phyloP scores from a whole-genome alignment of 768 basidiomycete species.

The Pleurotus giganteus region DNA sequence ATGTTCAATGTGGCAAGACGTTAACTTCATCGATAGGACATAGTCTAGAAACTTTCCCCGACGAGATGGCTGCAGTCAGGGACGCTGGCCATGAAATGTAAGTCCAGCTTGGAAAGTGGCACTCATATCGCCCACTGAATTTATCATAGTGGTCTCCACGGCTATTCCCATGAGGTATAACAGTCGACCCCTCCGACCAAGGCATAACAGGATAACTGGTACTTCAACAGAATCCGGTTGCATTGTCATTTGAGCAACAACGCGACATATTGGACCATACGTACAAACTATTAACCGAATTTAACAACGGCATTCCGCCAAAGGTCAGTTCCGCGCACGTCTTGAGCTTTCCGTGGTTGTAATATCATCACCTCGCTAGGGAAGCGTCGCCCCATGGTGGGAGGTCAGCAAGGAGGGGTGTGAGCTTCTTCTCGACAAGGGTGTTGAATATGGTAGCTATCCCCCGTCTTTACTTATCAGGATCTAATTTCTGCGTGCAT shows the following conservation, averaged over 20 bases:
- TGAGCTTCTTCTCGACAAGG: slow-evolving; percentile 62
- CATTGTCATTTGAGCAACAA: slow-evolving; percentile 65
- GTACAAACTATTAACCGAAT: slow-evolving; percentile 59
- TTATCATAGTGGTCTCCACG: slow-evolving; percentile 55
- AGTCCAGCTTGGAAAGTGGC: slow-evolving; percentile 13
- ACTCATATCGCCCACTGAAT: neutral
- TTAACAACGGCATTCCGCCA: slow-evolving; percentile 58
- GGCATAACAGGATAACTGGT: neutral
- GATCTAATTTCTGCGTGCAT: slow-evolving; percentile 17
- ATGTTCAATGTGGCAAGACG: neutral
- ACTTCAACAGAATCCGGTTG: slow-evolving; percentile 48
- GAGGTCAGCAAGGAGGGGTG: slow-evolving; percentile 70
- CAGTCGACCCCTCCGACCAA: neutral
- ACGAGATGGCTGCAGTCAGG: slow-evolving; percentile 64
- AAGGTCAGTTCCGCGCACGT: slow-evolving; percentile 26
- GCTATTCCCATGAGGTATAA: slow-evolving; percentile 66
- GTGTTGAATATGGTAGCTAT: slow-evolving; percentile 66
- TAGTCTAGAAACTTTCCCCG: slow-evolving; percentile 72
- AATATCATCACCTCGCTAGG: slow-evolving; percentile 22
- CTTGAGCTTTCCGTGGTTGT: neutral
- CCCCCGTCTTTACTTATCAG: slow-evolving; percentile 10
- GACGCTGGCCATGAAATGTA: slow-evolving; percentile 75
- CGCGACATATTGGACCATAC: slow-evolving; percentile 69
- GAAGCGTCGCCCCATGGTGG: slow-evolving; percentile 79
- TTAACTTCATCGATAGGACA: slow-evolving; percentile 42